Evolutionary conservation across 1,284 basidiomycete species (phyloP).

Genomic region (Apiotrichum sp.): DNA sequence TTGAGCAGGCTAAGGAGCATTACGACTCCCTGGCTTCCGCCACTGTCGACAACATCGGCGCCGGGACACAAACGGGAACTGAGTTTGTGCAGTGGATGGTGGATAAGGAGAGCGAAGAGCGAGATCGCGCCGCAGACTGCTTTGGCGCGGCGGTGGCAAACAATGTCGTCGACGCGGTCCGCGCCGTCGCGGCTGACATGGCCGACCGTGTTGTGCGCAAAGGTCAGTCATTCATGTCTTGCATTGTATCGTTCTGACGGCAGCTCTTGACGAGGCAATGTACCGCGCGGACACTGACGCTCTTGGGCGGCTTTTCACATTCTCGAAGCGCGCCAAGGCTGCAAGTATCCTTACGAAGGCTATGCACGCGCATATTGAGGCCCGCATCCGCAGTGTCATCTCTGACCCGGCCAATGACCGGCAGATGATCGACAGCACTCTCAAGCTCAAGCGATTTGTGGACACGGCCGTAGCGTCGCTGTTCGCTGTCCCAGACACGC

Average conservation of each 20-base stretch:
- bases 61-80: conserved; percentile 17
- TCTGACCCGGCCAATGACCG: conserved; percentile 54
- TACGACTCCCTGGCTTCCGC: conserved; percentile 18
- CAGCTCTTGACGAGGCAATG: conserved; percentile 60
- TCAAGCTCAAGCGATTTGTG: conserved; percentile 63
- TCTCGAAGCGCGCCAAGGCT: conserved; percentile 58
- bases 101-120: conserved; percentile 29
- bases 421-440: conserved; percentile 68
- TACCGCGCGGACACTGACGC: conserved; percentile 51
- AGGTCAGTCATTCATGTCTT: conserved; percentile 11
- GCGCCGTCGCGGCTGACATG: conserved; percentile 20
- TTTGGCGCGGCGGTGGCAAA: conserved; percentile 17
- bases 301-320: conserved; percentile 58
- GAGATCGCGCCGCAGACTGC: conserved; percentile 19
- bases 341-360: conserved; percentile 57
- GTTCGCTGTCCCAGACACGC: conserved; percentile 42
- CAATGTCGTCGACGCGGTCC: conserved; percentile 17
- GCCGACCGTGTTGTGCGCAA: conserved; percentile 19
- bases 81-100: conserved; percentile 34
- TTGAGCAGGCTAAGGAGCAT: conserved; percentile 19
- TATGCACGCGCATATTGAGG: conserved; percentile 56
- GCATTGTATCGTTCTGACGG: conserved; percentile 49
- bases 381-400: conserved; percentile 31
- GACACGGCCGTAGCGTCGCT: conserved; percentile 53
- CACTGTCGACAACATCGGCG: conserved; percentile 17